These are phyloP conservation scores for Chalara sp. DNA, from an alignment of 2,329 filamentous ascomycete genomes.

Conservation along the genomic window DNA sequence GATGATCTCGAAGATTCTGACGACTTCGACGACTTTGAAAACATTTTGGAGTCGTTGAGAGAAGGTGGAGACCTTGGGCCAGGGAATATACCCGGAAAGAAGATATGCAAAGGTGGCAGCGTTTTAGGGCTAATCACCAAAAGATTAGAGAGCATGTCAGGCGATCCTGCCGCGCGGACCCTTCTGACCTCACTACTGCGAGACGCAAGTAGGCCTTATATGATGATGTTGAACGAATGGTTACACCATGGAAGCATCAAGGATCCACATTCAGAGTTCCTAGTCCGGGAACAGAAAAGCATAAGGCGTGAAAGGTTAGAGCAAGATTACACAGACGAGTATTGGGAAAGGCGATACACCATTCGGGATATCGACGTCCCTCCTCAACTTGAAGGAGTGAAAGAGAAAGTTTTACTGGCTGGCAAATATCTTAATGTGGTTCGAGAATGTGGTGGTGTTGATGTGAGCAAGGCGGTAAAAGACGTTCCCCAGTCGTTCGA, in stretches of 20 bases:
- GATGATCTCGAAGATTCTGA: slow-evolving; percentile 62
- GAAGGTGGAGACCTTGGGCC: slow-evolving; percentile 79
- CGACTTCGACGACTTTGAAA: slow-evolving; percentile 77
- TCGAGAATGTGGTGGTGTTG: slow-evolving; percentile 90
- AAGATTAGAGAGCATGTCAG: slow-evolving; percentile 81
- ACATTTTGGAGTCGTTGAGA: slow-evolving; percentile 82
- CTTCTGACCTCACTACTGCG: slow-evolving; percentile 76
- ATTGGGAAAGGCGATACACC: slow-evolving; percentile 97
- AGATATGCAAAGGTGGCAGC: slow-evolving; percentile 92
- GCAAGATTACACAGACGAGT: slow-evolving; percentile 97
- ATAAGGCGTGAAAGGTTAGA: slow-evolving; percentile 86
- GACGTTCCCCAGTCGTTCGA: slow-evolving; percentile 92
- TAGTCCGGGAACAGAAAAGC: slow-evolving; percentile 93
- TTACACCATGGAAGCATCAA: slow-evolving; percentile 92
- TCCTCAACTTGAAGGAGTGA: slow-evolving; percentile 82
- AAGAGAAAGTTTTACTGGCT: slow-evolving; percentile 89
- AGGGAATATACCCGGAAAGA: slow-evolving; percentile 76
- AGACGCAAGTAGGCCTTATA: slow-evolving; percentile 89
- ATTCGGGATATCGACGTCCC: slow-evolving; percentile 87
- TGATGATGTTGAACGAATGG: slow-evolving; percentile 99
- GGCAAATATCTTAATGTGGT: slow-evolving; percentile 98
- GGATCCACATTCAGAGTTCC: slow-evolving; percentile 88
- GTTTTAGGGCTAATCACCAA: slow-evolving; percentile 85
- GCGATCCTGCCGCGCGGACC: slow-evolving; percentile 80
- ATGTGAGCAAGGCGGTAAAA: slow-evolving; percentile 79